These are phyloP conservation scores for Talaromyces verruculosus DNA, from an alignment of 2,329 filamentous ascomycete genomes.

Conservation along the genomic window DNA sequence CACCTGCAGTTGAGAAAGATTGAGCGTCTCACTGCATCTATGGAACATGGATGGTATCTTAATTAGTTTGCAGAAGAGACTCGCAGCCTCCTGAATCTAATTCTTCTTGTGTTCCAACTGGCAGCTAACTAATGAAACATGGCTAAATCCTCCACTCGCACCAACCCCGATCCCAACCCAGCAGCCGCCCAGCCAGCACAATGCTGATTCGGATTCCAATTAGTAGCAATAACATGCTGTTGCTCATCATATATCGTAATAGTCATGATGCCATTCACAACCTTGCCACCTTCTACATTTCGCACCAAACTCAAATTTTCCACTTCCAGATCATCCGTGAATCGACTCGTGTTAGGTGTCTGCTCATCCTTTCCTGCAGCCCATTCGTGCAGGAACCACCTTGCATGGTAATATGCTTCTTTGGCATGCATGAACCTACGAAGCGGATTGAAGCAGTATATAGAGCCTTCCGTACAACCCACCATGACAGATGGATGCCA, in stretches of 20 bases:
- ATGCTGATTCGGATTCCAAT: conserved; percentile 68
- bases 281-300: conserved; percentile 33
- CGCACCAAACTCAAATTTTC: conserved; percentile 38
- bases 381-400: conserved; percentile 62
- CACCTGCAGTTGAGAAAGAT: too few relatives aligned
- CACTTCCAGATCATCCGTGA: conserved; percentile 47
- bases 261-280: conserved; percentile 35
- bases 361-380: conserved; percentile 29
- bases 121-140: conserved; percentile 25
- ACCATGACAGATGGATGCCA: conserved; percentile 56
- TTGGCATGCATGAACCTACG: conserved; percentile 53
- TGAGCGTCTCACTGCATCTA: too few relatives aligned
- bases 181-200: conserved; percentile 67
- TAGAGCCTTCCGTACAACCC: conserved; percentile 54
- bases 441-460: conserved; percentile 54
- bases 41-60: too few relatives aligned
- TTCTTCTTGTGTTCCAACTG: too few relatives aligned
- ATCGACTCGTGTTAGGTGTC: conserved; percentile 41
- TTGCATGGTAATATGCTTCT: conserved; percentile 53
- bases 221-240: conserved; percentile 61
- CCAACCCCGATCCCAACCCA: conserved; percentile 65
- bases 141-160: conserved; percentile 66
- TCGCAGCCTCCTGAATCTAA: too few relatives aligned
- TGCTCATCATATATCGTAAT: conserved; percentile 60
- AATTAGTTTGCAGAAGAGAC: too few relatives aligned